Conservation (phyloP, 805 yeast genomes). For the Starmera dryadoides region DNA sequence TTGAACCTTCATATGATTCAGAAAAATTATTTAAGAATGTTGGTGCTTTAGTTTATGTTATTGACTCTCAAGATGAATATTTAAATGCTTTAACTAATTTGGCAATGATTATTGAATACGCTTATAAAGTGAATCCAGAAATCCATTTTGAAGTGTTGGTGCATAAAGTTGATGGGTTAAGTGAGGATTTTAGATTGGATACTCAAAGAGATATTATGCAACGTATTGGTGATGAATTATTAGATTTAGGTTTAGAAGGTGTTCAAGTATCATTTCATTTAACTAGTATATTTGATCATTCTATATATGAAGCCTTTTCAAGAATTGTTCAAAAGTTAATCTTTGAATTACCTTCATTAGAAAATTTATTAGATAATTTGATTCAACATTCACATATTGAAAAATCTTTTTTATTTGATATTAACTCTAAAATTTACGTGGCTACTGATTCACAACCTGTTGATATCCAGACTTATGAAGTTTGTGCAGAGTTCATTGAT, state of each 20-base stretch:
- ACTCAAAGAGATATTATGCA: slow-evolving; percentile 97
- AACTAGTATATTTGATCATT: slow-evolving; percentile 92
- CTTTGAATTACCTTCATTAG: slow-evolving; percentile 81
- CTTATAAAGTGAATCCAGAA: slow-evolving; percentile 73
- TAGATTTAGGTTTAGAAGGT: slow-evolving; percentile 85
- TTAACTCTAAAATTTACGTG: slow-evolving; percentile 86
- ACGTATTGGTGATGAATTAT: slow-evolving; percentile 85
- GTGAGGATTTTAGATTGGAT: slow-evolving; percentile 89
- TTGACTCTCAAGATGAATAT: slow-evolving; percentile 94
- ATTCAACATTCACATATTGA: slow-evolving; percentile 88
- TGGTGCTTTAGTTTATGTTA: slow-evolving; percentile 89
- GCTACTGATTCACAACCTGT: slow-evolving; percentile 96
- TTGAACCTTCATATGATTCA: slow-evolving; percentile 79
- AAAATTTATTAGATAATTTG: slow-evolving; percentile 79
- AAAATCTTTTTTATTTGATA: slow-evolving; percentile 87
- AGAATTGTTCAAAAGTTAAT: slow-evolving; percentile 88
- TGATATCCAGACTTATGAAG: slow-evolving; percentile 91
- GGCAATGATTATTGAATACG: slow-evolving; percentile 82
- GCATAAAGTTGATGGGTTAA: slow-evolving; percentile 91
- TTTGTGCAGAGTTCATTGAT: slow-evolving; percentile 95
- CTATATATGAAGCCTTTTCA: slow-evolving; percentile 92
- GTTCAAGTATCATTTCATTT: slow-evolving; percentile 86
- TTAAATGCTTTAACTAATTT: slow-evolving; percentile 84
- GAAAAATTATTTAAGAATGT: slow-evolving; percentile 71
- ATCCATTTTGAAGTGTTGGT: slow-evolving; percentile 89